Conservation (phyloP, 352 stramenopile species). For the Globisporangium sylvaticum region DNA sequence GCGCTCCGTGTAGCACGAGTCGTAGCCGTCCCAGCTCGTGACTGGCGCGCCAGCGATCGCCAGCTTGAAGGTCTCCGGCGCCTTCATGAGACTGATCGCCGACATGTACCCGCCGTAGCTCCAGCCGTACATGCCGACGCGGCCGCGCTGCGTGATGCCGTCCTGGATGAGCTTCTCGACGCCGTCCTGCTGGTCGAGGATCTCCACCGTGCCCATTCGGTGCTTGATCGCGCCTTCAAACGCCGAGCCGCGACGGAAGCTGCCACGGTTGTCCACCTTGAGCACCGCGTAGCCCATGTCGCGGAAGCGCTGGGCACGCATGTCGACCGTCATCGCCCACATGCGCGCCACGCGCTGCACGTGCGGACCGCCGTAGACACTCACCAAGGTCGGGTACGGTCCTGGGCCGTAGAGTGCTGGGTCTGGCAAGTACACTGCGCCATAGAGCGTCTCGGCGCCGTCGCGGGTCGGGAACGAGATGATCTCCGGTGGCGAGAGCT, state of each 20-base stretch:
- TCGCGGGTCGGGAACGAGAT: conserved; percentile 85
- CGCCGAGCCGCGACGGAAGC: conserved; percentile 83
- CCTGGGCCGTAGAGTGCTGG: conserved; percentile 75
- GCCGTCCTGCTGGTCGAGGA: conserved; percentile 83
- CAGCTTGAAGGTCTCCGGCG: conserved; percentile 93
- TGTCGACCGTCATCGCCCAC: conserved; percentile 91
- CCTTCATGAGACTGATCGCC: conserved; percentile 95
- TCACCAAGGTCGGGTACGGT: conserved; percentile 94
- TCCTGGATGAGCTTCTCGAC: conserved; percentile 77
- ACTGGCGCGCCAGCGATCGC: conserved; percentile 95
- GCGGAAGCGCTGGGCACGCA: conserved; percentile 90
- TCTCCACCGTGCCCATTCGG: conserved; percentile 89
- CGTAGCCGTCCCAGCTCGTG: conserved; percentile 97
- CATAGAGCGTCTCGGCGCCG: conserved; percentile 82
- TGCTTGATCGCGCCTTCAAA: conserved; percentile 95
- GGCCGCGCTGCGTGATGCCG: conserved; percentile 84
- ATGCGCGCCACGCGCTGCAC: conserved; percentile 93
- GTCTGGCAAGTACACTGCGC: conserved; percentile 93
- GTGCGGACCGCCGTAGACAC: conserved; percentile 96
- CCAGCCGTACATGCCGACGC: conserved; percentile 97
- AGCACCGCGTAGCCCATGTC: conserved; percentile 94
- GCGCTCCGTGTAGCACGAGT: conserved; percentile 98
- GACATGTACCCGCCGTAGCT: conserved; percentile 98
- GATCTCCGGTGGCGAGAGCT: conserved; percentile 59
- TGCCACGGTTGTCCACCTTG: conserved; percentile 96